These are phyloP conservation scores for Noccaea caerulescens DNA, from an alignment of 345 rosid species.

Conservation along the genomic window DNA sequence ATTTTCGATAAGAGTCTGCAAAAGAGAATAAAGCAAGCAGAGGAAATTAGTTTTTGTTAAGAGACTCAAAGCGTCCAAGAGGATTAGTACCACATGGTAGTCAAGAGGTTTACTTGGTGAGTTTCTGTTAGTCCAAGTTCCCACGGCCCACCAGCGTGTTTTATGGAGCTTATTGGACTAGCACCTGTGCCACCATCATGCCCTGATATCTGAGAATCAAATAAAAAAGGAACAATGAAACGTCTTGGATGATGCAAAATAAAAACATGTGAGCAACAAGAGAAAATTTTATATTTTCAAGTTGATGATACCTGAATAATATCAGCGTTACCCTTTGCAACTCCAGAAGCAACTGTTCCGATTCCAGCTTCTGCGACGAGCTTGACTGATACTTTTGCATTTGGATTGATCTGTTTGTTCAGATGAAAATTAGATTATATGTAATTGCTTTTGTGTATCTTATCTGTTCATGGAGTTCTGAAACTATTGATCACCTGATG, in stretches of 20 bases:
- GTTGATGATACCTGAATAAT: conserved; percentile 74
- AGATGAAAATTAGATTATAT: conserved; percentile 4
- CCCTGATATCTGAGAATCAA: conserved; percentile 78
- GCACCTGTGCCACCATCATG: conserved; percentile 99
- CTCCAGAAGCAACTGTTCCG: conserved; percentile 99
- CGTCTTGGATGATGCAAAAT: neutral
- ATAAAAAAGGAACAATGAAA: conserved; percentile 20
- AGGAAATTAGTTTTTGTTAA: conserved; percentile 6
- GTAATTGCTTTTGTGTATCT: neutral
- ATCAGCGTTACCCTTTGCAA: conserved; percentile 99
- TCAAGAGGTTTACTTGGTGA: conserved; percentile 67
- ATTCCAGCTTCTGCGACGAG: conserved; percentile 99
- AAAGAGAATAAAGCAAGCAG: conserved; percentile 37
- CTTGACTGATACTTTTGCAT: conserved; percentile 97
- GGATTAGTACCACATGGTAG: neutral
- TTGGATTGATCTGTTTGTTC: conserved; percentile 79
- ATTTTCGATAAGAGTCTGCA: conserved; percentile 85
- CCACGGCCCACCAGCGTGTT: conserved; percentile 99
- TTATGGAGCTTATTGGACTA: conserved; percentile 96
- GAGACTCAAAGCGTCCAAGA: conserved; percentile 7
- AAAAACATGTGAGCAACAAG: conserved; percentile 4
- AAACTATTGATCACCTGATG: conserved; percentile 72
- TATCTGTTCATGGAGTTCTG: conserved; percentile 9
- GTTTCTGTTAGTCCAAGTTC: conserved; percentile 95
- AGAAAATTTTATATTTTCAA: neutral